Evolutionary conservation across 441 rosid genomes (phyloP), one percentile per base, ranked within the genome.

Genomic region (Hura crepitans): DNA sequence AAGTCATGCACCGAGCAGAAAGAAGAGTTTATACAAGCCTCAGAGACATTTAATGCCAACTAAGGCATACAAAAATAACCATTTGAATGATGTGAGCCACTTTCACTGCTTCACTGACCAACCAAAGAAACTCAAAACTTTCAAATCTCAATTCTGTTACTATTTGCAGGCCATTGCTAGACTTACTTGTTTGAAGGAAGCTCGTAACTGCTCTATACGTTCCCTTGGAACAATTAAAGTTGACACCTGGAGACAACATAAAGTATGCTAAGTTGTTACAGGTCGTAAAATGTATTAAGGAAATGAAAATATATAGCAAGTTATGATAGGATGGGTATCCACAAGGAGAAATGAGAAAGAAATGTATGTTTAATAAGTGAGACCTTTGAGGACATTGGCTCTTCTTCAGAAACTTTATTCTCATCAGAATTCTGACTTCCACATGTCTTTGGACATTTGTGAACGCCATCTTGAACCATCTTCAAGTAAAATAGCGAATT

Each of bases 401-500:
- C 87, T 14, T 83, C 87, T 76, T 88, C 89, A 65, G 77, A 54
- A 63, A 76, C 84, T 68, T 84, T 33, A 6, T 33, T 81, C 82
- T 80, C 87, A 39, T 70, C 84, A 66, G 74, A 7, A 56, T 33
- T 66, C 47, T 76, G 75, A 65, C 71, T 25, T 35, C 17, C 69
- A 17, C 74, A 22, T 75, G 56, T 85, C 71, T 76, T 85, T 69
- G 75, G 33, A 73, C 95, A 85, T 79, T 84, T 83, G 69, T 87
- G 91, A 12, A 77, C 89, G 14, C 96, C 96, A 70, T 82, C 82
- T 68, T 82, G 81, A 80, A 93, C 85, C 87, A 83, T 85, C 97
- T 93, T 76, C 77, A 81, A 46, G 54, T 49, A 69, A 81, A 65
- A 69, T 28, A 8, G 46, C 47, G 62, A 43, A 67, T 59, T 62